Conservation (phyloP, 139 green algal genomes). For the Tetradesmus lagerheimii region DNA sequence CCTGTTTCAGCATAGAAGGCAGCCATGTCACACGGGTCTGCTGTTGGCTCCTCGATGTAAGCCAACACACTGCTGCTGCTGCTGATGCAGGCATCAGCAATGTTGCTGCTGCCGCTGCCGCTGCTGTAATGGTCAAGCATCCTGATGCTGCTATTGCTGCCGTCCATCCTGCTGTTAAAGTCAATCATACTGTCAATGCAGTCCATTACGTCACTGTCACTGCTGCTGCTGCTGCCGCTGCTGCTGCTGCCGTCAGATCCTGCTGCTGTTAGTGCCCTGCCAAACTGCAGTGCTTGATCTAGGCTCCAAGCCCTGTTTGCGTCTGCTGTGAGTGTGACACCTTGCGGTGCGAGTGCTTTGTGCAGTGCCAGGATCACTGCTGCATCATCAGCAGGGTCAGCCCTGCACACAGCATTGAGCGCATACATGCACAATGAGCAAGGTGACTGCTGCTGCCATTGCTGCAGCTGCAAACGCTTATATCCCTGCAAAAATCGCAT, state of each 20-base stretch:
- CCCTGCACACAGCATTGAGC: not conserved
- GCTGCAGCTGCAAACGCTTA: no score
- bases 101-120: not conserved
- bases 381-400: conserved; percentile 79
- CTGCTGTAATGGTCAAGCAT: conserved; percentile 3
- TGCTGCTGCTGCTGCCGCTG: conserved; percentile 3
- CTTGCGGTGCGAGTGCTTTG: conserved; percentile 61
- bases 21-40: conserved; percentile 65
- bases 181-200: conserved; percentile 76
- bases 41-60: conserved; percentile 90
- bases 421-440: not conserved
- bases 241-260: conserved; percentile 11
- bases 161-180: not conserved
- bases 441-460: no score
- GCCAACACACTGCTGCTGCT: conserved; percentile 58
- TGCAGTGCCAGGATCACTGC: conserved; percentile 74
- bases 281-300: conserved; percentile 77
- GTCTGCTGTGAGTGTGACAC: conserved; percentile 84
- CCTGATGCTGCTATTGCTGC: conserved; percentile 25
- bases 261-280: conserved; percentile 14
- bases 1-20: conserved; percentile 79
- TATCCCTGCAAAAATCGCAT: no score
- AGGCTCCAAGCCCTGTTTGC: conserved; percentile 92
- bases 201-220: conserved; percentile 60
- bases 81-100: not conserved